phyloP scores from a whole-genome alignment of 331 rosid species.

The Quercus phellos region DNA sequence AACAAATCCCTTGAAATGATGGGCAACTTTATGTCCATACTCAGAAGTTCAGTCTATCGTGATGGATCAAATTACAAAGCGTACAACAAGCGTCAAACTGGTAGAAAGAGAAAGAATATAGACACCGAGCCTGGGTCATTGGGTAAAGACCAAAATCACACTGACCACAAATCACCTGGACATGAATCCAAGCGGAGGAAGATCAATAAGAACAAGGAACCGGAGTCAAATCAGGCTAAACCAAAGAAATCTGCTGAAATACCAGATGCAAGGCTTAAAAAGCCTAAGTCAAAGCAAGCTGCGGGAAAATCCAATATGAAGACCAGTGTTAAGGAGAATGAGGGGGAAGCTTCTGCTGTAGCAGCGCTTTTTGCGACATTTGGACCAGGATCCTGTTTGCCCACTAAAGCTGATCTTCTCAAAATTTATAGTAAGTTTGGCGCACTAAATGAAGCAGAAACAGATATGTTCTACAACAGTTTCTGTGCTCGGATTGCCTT shows the following conservation, averaged over 20 bases:
- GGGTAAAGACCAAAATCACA: conserved; percentile 21
- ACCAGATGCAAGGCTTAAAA: background rate
- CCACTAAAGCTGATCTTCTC: conserved; percentile 59
- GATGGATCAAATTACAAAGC: conserved; percentile 37
- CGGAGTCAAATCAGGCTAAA: conserved; percentile 1
- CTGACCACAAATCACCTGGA: conserved; percentile 8
- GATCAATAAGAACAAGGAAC: conserved; percentile 28
- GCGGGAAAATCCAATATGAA: conserved; percentile 2
- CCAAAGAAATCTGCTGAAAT: conserved; percentile 17
- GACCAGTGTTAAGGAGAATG: conserved; percentile 15
- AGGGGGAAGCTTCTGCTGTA: conserved; percentile 27
- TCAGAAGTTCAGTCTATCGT: conserved; percentile 55
- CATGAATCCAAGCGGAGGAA: conserved; percentile 32
- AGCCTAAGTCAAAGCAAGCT: conserved; percentile 6
- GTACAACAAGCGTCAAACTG: conserved; percentile 30
- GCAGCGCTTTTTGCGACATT: conserved; percentile 49
- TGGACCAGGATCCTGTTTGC: conserved; percentile 51
- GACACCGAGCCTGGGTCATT: conserved; percentile 28
- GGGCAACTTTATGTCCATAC: conserved; percentile 36
- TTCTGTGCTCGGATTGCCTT: conserved; percentile 60
- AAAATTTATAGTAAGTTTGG: conserved; percentile 51
- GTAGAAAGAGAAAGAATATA: conserved; percentile 49
- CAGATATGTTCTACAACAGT: conserved; percentile 46
- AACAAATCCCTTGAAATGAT: conserved; percentile 24
- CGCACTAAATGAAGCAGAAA: conserved; percentile 48